Base-by-base conservation (phyloP, 495 filamentous ascomycete species). In the Cryomyces antarcticus region DNA sequence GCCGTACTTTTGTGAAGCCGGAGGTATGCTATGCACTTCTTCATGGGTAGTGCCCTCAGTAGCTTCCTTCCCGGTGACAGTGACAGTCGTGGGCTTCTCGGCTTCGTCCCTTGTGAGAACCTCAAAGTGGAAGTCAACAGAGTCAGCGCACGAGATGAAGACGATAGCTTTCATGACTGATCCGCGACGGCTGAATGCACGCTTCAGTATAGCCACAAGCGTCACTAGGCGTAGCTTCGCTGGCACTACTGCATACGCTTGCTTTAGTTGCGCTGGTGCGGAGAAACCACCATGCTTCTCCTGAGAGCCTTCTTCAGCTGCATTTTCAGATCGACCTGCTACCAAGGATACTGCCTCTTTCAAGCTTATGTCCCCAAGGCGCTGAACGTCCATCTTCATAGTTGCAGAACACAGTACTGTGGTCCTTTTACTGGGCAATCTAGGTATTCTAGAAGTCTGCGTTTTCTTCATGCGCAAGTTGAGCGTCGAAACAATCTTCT, bases 351-450 rank as follows among this genome's bases (percentile, higher is more conserved):
- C 68, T 1, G 92, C 86, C 56, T 96, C 81, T 59, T 92, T 85
- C 59, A 97, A 63, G 66, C 85, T 93, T 56, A 94, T 89, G 53
- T 94, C 84, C 40, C 86, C 84, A 9, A 97, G 62, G 43, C 75
- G 77, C 55, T 95, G 84, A 0, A 94, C 89, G 50, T 81, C 85
- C 73, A 89, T 83, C 63, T 94, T 94, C 75, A 97, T 78, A 1
- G 89, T 97, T 7, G 89, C 89, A 5, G 86, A 95, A 57, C 89
- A 96, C 6, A 97, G 67, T n/a, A 94, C 70, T 0, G 87, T 96
- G 0, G 82, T 82, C 45, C 89, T 67, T 46, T 77, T 71, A 28
- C 68, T 65, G 0, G 92, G 92, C 5, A 97, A 63, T 5, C 64
- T 73, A 41, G 53, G 49, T 7, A 59, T 55, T 13, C 44, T 45